Percentiles rank a stretch among this genome's conserved stretches.
These are phyloP conservation scores for Fusarium pilosicola DNA, from an alignment of 2,329 filamentous ascomycete species.

Conservation along the genomic window DNA sequence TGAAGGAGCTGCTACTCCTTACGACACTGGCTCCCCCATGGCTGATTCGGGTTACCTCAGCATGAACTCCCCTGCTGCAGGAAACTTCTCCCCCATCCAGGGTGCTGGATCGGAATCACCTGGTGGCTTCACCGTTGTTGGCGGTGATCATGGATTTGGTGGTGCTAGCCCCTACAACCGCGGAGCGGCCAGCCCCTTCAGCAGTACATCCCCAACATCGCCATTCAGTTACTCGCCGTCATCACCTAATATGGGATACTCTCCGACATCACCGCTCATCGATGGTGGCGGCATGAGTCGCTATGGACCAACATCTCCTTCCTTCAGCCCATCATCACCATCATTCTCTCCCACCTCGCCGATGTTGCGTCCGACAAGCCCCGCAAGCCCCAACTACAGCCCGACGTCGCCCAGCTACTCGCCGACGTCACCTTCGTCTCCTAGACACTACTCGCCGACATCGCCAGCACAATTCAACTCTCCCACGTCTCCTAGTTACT, in stretches of 20 bases:
- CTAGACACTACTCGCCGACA: constrained; percentile 71
- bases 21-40: constrained; percentile 87
- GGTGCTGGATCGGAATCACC: constrained; percentile 77
- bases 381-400: constrained; percentile 70
- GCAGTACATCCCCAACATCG: constrained; percentile 73
- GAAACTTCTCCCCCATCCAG: constrained; percentile 81
- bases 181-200: constrained; percentile 78
- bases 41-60: constrained; percentile 74
- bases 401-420: constrained; percentile 74
- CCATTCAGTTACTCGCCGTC: constrained; percentile 79
- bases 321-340: constrained; percentile 71
- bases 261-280: constrained; percentile 78
- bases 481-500: constrained; percentile 78
- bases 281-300: constrained; percentile 59
- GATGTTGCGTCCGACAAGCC: constrained; percentile 64
- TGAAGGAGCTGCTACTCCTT: constrained; percentile 91
- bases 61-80: constrained; percentile 70
- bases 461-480: constrained; percentile 80
- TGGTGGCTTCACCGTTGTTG: constrained; percentile 69
- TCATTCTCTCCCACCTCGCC: constrained; percentile 73
- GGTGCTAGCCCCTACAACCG: constrained; percentile 73
- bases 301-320: constrained; percentile 65
- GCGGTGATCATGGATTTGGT: constrained; percentile 59
- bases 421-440: constrained; percentile 67
- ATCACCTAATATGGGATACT: constrained; percentile 78